Conservation (phyloP, 345 rosid genomes). For the Syzygium aqueum region DNA sequence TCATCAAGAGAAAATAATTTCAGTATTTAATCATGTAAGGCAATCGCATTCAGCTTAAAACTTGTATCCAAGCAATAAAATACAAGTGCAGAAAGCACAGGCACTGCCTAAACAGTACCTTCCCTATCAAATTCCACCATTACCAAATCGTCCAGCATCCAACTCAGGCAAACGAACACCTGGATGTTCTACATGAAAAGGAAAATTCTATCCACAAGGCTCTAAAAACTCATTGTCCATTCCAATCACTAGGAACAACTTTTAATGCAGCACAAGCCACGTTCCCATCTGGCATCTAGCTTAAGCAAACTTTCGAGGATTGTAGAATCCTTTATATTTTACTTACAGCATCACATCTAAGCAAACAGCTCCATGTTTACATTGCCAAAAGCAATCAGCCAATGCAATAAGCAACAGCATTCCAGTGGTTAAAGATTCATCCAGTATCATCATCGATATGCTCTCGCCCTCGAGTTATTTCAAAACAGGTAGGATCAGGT, state of each 20-base stretch:
- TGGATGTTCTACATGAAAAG: neutral
- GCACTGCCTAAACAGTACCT: neutral
- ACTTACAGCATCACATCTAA: neutral
- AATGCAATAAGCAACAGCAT: neutral
- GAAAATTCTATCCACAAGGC: neutral
- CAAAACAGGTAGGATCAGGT: neutral
- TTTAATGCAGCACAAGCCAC: neutral
- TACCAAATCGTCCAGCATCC: neutral
- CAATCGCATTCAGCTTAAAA: neutral
- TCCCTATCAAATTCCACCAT: neutral
- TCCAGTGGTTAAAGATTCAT: neutral
- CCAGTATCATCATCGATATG: neutral
- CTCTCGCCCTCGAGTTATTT: neutral
- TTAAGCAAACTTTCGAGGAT: neutral
- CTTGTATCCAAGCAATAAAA: neutral
- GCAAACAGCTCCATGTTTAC: neutral
- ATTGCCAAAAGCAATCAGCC: neutral
- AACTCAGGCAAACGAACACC: neutral
- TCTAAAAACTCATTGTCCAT: neutral
- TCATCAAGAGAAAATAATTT: neutral
- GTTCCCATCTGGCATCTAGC: neutral
- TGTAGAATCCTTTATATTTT: neutral
- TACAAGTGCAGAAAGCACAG: neutral
- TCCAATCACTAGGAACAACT: neutral
- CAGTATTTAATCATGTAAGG: neutral